phyloP scores from a whole-genome alignment of 805 yeast genomes.

The Wickerhamiella azyma region DNA sequence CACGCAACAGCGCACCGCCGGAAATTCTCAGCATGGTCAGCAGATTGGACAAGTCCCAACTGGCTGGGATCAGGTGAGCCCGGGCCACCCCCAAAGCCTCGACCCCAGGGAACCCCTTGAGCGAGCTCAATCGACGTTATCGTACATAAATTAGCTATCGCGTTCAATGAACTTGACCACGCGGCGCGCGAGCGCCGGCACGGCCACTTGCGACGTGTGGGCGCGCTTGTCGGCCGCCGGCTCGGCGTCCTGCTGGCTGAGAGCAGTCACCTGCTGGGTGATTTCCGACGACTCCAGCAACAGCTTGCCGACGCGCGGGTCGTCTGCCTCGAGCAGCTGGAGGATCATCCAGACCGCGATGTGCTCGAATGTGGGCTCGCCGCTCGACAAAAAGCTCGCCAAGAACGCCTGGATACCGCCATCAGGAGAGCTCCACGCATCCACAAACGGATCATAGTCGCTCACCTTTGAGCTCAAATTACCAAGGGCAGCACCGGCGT shows the following conservation, averaged over 20 bases:
- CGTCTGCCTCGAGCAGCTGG: slow-evolving; percentile 81
- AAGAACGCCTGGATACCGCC: slow-evolving; percentile 82
- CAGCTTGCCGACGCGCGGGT: slow-evolving; percentile 35
- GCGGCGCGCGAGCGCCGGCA: slow-evolving; percentile 26
- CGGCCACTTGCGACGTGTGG: slow-evolving; percentile 26
- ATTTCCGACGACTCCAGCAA: slow-evolving; percentile 25
- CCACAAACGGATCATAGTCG: slow-evolving; percentile 66
- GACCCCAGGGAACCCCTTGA: no score
- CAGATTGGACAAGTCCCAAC: no score
- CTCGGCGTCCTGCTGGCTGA: slow-evolving; percentile 23
- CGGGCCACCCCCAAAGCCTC: no score
- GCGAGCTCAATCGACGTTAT: background rate
- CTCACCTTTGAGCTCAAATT: slow-evolving; percentile 83
- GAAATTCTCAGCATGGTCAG: no score
- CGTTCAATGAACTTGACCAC: slow-evolving; percentile 17
- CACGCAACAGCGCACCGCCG: no score
- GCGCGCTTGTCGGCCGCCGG: slow-evolving; percentile 18
- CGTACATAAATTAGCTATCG: background rate
- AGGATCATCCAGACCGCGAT: slow-evolving; percentile 94
- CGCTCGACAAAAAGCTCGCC: slow-evolving; percentile 61
- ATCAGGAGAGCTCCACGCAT: slow-evolving; percentile 63
- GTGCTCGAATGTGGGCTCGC: slow-evolving; percentile 91
- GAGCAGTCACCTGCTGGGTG: slow-evolving; percentile 22
- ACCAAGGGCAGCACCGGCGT: slow-evolving; percentile 96
- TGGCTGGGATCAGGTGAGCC: no score